phyloP scores from a whole-genome alignment of 2,329 filamentous ascomycete genomes.

The Myriosclerotinia scirpicola region DNA sequence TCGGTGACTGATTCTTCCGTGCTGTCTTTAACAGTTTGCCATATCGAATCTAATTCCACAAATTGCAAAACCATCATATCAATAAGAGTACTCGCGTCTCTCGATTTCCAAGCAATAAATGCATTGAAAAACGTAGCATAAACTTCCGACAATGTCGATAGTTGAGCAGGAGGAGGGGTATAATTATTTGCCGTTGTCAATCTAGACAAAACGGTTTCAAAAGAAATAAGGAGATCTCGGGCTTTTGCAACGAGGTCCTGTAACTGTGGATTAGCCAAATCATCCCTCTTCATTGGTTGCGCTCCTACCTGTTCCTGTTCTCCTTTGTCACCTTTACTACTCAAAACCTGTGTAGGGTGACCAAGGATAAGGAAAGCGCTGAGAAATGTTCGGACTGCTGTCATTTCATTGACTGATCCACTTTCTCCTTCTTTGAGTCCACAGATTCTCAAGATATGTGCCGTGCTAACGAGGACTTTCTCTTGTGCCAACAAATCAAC shows the following conservation, averaged over 20 bases:
- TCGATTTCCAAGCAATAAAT: constrained; percentile 81
- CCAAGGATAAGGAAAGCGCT: constrained; percentile 79
- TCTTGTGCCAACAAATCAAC: constrained; percentile 66
- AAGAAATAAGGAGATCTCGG: constrained; percentile 73
- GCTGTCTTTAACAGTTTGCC: constrained; percentile 78
- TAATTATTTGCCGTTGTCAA: constrained; percentile 66
- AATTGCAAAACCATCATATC: constrained; percentile 87
- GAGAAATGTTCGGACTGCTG: constrained; percentile 71
- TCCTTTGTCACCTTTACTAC: constrained; percentile 62
- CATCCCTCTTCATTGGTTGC: constrained; percentile 50
- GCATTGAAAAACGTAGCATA: constrained; percentile 75
- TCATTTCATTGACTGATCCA: constrained; percentile 66
- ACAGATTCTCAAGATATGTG: constrained; percentile 67
- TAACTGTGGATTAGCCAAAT: constrained; percentile 60
- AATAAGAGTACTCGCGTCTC: constrained; percentile 74
- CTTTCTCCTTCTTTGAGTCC: constrained; percentile 65
- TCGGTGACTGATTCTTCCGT: constrained; percentile 70
- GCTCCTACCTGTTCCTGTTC: constrained; percentile 58
- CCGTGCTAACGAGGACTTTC: constrained; percentile 63
- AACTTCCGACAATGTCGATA: constrained; percentile 63
- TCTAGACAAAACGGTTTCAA: constrained; percentile 70
- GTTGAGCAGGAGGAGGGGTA: constrained; percentile 61
- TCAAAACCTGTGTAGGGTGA: constrained; percentile 75
- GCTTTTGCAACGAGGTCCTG: constrained; percentile 77
- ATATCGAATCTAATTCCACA: constrained; percentile 79